Conservation (phyloP, 139 green algal genomes). For the Tetradesmus obliquus region DNA sequence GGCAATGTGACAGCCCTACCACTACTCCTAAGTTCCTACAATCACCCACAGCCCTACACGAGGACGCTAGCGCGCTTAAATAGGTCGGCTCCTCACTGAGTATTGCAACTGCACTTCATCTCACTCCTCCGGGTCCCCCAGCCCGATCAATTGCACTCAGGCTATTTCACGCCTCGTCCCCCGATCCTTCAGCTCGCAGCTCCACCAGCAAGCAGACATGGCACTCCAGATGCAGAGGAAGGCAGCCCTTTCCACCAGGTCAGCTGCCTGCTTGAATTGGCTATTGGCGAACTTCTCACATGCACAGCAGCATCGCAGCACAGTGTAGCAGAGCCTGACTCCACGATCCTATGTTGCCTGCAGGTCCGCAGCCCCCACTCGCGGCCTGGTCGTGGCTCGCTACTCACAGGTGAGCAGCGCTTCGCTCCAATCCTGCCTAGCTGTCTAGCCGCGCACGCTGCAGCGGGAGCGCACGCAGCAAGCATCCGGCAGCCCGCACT, state of each 20-base stretch:
- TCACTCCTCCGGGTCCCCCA: background rate
- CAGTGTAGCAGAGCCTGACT: background rate
- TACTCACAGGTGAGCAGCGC: background rate
- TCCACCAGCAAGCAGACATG: background rate
- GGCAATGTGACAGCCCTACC: background rate
- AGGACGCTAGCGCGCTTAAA: background rate
- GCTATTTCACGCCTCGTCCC: background rate
- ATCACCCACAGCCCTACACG: background rate
- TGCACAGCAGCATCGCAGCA: background rate
- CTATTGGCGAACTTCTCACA: background rate
- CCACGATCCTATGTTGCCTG: background rate
- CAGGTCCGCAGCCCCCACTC: background rate
- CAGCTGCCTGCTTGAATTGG: background rate
- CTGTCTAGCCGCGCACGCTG: background rate
- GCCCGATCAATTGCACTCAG: background rate
- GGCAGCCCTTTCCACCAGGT: background rate
- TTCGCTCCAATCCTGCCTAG: background rate
- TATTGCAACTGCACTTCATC: background rate
- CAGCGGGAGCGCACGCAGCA: background rate
- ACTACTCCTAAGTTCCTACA: constrained; percentile 4
- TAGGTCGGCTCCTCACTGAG: background rate
- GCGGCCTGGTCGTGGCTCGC: background rate
- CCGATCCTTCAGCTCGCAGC: background rate
- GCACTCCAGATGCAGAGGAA: constrained; percentile 4
- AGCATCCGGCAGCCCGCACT: background rate